These are phyloP conservation scores for Corymbia maculata DNA, from an alignment of 345 rosid species.

Conservation along the genomic window DNA sequence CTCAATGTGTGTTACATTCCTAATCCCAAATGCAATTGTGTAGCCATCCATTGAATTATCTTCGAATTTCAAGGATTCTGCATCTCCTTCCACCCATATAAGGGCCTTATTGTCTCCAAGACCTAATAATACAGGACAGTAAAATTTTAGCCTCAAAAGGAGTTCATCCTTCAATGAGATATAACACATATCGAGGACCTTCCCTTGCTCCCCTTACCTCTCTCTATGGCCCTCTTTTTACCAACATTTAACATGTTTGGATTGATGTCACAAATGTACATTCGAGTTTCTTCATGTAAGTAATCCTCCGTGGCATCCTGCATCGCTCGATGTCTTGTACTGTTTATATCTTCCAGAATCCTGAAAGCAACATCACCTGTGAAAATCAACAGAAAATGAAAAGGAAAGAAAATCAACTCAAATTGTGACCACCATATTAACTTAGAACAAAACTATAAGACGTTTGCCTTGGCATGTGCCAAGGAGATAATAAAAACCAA, in stretches of 20 bases:
- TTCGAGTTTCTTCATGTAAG: constrained; percentile 64
- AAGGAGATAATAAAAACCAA: neutral
- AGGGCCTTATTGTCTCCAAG: constrained; percentile 53
- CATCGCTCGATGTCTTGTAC: constrained; percentile 47
- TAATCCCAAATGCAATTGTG: constrained; percentile 95
- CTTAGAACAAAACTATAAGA: neutral
- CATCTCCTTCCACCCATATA: constrained; percentile 87
- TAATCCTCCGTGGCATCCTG: constrained; percentile 46
- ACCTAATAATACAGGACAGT: constrained; percentile 9
- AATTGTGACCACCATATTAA: neutral
- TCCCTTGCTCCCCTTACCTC: constrained; percentile 45
- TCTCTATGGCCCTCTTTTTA: constrained; percentile 64
- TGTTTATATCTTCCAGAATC: constrained; percentile 51
- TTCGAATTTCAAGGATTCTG: constrained; percentile 71
- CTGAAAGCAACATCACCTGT: constrained; percentile 96
- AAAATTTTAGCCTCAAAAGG: neutral
- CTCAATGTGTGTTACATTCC: constrained; percentile 96
- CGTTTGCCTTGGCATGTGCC: neutral
- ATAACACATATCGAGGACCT: neutral
- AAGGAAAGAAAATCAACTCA: neutral
- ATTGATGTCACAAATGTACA: constrained; percentile 87
- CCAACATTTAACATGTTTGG: constrained; percentile 90
- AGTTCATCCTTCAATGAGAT: neutral
- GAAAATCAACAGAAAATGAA: constrained; percentile 1
- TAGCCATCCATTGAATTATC: constrained; percentile 87